These are phyloP conservation scores for Limonium bicolor DNA, from an alignment of 148 eudicot genomes.

Conservation along the genomic window DNA sequence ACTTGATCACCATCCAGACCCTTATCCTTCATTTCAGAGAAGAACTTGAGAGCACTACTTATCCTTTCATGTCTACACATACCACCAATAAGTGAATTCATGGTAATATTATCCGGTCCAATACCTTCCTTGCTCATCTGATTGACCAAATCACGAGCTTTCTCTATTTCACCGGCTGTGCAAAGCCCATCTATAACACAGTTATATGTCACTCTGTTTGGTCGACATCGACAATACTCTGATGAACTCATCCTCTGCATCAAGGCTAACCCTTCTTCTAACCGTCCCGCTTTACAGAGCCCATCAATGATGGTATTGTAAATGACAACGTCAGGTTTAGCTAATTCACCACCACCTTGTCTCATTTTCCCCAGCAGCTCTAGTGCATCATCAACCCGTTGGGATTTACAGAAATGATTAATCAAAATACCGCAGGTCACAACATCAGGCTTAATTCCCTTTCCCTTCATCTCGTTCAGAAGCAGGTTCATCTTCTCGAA, in stretches of 20 bases:
- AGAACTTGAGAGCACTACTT: conserved; percentile 44
- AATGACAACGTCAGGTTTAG: conserved; percentile 55
- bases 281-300: conserved; percentile 57
- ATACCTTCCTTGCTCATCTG: conserved; percentile 41
- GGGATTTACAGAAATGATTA: conserved; percentile 54
- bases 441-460: conserved; percentile 31
- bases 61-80: conserved; percentile 57
- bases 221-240: conserved; percentile 26
- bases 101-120: conserved; percentile 34
- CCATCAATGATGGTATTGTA: conserved; percentile 76
- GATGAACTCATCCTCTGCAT: conserved; percentile 50
- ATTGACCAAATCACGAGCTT: conserved; percentile 38
- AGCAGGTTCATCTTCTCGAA: conserved; percentile 34
- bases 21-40: conserved; percentile 34
- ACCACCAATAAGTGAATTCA: conserved; percentile 52
- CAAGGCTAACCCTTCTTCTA: conserved; percentile 47
- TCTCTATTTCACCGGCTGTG: conserved; percentile 46
- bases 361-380: conserved; percentile 49
- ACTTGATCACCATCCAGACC: conserved; percentile 43
- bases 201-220: conserved; percentile 45
- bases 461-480: conserved; percentile 57
- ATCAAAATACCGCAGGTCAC: conserved; percentile 53
- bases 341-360: conserved; percentile 12
- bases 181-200: conserved; percentile 66
- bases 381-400: conserved; percentile 31